These are phyloP conservation scores for Penicillium chermesinum DNA, from an alignment of 495 filamentous ascomycete species.

Conservation along the genomic window DNA sequence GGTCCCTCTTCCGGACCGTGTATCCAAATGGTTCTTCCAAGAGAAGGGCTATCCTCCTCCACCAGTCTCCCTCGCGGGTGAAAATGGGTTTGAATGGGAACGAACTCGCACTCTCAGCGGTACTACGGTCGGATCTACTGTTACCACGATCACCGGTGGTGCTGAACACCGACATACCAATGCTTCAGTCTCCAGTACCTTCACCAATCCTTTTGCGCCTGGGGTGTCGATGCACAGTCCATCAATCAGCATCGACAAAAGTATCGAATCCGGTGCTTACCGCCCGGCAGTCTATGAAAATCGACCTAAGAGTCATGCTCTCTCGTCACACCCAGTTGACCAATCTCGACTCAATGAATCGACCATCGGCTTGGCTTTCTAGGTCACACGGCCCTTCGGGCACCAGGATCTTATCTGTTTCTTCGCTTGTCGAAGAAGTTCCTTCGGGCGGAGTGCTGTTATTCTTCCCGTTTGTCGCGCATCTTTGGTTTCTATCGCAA, in stretches of 20 bases:
- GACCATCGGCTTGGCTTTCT: not conserved
- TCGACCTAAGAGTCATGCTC: conserved; percentile 17
- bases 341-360: not conserved
- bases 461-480: too few species aligned
- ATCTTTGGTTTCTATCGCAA: not conserved
- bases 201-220: conserved; percentile 21
- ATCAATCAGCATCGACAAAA: conserved; percentile 20
- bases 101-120: conserved; percentile 39
- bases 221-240: conserved; percentile 20
- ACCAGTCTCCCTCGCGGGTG: conserved; percentile 16
- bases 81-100: conserved; percentile 25
- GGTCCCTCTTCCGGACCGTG: conserved; percentile 22
- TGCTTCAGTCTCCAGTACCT: conserved; percentile 28
- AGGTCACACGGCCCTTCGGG: not conserved
- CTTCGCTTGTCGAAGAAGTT: too few species aligned
- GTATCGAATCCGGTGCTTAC: conserved; percentile 15
- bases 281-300: conserved; percentile 29
- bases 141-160: conserved; percentile 21
- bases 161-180: conserved; percentile 14
- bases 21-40: conserved; percentile 35
- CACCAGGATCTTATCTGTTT: not conserved
- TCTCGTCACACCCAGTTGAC: conserved; percentile 5
- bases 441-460: too few species aligned
- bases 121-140: conserved; percentile 31
- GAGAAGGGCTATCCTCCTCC: conserved; percentile 6